Evolutionary conservation across 805 yeast species (phyloP), one percentile per base, ranked within the genome.

Genomic region (Schizosaccharomyces osmophilus): DNA sequence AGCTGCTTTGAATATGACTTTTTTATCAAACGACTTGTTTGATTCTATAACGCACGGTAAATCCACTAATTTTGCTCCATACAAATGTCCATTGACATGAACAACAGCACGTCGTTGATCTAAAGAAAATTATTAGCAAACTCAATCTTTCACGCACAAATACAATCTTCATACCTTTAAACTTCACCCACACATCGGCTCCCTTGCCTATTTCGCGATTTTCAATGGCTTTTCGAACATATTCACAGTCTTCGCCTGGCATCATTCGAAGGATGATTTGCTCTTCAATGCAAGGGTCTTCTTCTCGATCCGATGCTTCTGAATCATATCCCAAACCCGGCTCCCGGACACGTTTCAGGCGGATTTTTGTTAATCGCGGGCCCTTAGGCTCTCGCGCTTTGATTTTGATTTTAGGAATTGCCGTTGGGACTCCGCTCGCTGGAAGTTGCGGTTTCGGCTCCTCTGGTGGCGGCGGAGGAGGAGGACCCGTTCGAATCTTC

Each of bases 261-360:
- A 36, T 32, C 73, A 90, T 82, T 62, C 98, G 76, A 55, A 93
- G 70, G 0, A 88, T 76, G 1, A 93, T 76, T 0, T 93, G 95
- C 65, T 87, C 95, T 68, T 93, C 97, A 8, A 87, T 74, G 64
- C 87, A 73, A 1, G 98, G 97, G 68, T 93, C 97, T 63, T 88
- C 96, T 69, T 93, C 98, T 31, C 87, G 75, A 65, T 90, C 97
- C 0, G 96, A 95, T 22, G 95, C 97, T 67, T 90, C 97, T 2
- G 95, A 84, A 69, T 90, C 98, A 71, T 90, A 90, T 0, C 97
- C 97, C 67, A 90, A 96, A 4, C 95, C 95, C 0, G 95, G 93
- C 3, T 83, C 77, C 66, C 95, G 75, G 3, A 77, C 76, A 0
- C 83, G 81, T 64, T 79, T 79, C 62, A 81, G 76, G 62, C 81